phyloP scores from a whole-genome alignment of 1,139 yeast species.

The Sugiyamaella sp. region DNA sequence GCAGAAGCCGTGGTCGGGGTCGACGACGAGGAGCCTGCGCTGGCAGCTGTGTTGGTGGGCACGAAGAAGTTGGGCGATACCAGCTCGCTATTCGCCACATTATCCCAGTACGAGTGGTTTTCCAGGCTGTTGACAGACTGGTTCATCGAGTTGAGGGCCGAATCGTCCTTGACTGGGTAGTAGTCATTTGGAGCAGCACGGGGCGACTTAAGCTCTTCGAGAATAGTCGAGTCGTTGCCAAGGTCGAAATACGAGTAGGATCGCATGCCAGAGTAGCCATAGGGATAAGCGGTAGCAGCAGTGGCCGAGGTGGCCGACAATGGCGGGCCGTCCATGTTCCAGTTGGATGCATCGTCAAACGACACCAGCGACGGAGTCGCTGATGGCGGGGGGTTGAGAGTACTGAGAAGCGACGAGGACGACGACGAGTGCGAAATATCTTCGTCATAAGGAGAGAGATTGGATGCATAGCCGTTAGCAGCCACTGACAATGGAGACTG shows the following conservation, averaged over 20 bases:
- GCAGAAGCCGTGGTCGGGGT: slow-evolving; percentile 5
- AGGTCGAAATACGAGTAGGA: slow-evolving; percentile 24
- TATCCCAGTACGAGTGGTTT: slow-evolving; percentile 32
- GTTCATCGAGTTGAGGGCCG: neutral
- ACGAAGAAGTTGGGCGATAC: slow-evolving; percentile 31
- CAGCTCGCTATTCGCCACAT: slow-evolving; percentile 32
- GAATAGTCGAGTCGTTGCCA: slow-evolving; percentile 6
- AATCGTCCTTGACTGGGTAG: slow-evolving; percentile 15
- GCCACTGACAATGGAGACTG: slow-evolving; percentile 10
- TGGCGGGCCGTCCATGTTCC: slow-evolving; percentile 7
- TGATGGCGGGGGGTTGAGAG: slow-evolving; percentile 15
- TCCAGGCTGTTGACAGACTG: neutral
- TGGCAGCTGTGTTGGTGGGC: neutral
- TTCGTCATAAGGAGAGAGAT: slow-evolving; percentile 24
- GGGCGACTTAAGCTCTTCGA: slow-evolving; percentile 22
- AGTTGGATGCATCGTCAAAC: slow-evolving; percentile 18
- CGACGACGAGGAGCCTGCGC: neutral
- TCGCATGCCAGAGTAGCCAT: slow-evolving; percentile 16
- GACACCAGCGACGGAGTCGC: slow-evolving; percentile 20
- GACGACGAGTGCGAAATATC: slow-evolving; percentile 13
- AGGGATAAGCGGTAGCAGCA: neutral
- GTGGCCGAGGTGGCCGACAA: slow-evolving; percentile 3
- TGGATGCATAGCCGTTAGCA: slow-evolving; percentile 5
- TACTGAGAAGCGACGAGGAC: slow-evolving; percentile 13
- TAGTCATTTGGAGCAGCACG: slow-evolving; percentile 20